These are phyloP conservation scores for Fistulifera solaris DNA, from an alignment of 108 stramenopile genomes.

Conservation along the genomic window DNA sequence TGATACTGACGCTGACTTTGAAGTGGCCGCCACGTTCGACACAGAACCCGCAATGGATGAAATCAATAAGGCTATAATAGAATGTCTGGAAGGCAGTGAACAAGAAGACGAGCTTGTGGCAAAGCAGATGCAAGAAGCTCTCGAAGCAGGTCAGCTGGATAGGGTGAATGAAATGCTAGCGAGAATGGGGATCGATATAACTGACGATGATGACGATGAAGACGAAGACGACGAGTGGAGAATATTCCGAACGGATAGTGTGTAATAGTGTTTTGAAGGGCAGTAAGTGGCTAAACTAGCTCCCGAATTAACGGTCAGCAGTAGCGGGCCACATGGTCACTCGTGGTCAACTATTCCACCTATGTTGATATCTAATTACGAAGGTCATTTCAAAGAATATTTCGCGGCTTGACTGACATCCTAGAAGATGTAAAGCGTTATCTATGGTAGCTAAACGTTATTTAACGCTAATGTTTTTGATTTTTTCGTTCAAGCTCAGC, in stretches of 20 bases:
- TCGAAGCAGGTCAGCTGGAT: slow-evolving; percentile 78
- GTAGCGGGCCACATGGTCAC: no score
- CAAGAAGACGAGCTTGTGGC: slow-evolving; percentile 81
- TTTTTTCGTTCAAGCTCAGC: no score
- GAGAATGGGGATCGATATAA: slow-evolving; percentile 2
- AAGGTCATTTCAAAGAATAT: no score
- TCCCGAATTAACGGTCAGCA: no score
- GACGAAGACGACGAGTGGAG: slow-evolving; percentile 42
- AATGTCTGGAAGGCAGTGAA: slow-evolving; percentile 86
- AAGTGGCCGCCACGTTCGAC: slow-evolving; percentile 84
- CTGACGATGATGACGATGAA: slow-evolving; percentile 15
- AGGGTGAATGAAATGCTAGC: slow-evolving; percentile 73
- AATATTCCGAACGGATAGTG: slow-evolving; percentile 20
- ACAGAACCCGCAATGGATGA: slow-evolving; percentile 70
- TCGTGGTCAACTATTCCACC: no score
- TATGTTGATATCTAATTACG: no score
- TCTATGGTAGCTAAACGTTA: no score
- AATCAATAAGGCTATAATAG: slow-evolving; percentile 72
- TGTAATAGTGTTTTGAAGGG: slow-evolving; percentile 7
- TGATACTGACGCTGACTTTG: slow-evolving; percentile 80
- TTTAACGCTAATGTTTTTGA: no score
- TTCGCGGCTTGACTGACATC: no score
- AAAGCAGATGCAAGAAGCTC: slow-evolving; percentile 84
- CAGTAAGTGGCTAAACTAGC: no score
- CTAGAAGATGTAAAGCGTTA: no score